Percentiles rank a stretch among this genome's conserved stretches.
These are phyloP conservation scores for Helicocarpus griseus DNA, from an alignment of 2,329 filamentous ascomycete genomes.

Conservation along the genomic window DNA sequence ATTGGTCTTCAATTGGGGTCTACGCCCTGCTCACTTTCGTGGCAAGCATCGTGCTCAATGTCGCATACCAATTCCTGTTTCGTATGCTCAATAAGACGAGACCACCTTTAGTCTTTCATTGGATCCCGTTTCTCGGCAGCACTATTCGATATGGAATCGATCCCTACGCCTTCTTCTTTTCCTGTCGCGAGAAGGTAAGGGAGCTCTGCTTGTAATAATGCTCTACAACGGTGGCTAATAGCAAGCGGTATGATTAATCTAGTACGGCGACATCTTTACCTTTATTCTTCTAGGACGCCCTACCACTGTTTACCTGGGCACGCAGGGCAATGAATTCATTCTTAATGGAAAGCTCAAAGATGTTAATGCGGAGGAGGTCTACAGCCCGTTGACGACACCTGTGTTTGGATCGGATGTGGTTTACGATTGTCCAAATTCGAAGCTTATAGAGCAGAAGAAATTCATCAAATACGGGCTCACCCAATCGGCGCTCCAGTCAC, in stretches of 20 bases:
- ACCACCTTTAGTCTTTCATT: slow-evolving; percentile 71
- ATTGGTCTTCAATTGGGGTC: background rate
- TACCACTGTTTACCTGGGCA: slow-evolving; percentile 75
- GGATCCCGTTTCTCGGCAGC: slow-evolving; percentile 51
- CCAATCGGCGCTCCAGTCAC: slow-evolving; percentile 51
- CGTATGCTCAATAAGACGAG: slow-evolving; percentile 42
- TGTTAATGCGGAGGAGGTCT: slow-evolving; percentile 84
- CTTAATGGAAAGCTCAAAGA: slow-evolving; percentile 86
- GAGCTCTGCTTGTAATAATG: slow-evolving; percentile 20
- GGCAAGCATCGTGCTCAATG: slow-evolving; percentile 56
- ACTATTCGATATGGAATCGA: slow-evolving; percentile 38
- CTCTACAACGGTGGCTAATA: slow-evolving; percentile 35
- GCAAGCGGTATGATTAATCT: slow-evolving; percentile 27
- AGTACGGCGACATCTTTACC: slow-evolving; percentile 86
- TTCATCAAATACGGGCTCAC: slow-evolving; percentile 59
- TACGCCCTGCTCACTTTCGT: background rate
- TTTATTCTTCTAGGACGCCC: slow-evolving; percentile 81
- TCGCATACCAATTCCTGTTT: slow-evolving; percentile 65
- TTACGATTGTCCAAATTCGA: slow-evolving; percentile 83
- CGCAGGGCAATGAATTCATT: slow-evolving; percentile 82
- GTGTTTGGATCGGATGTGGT: slow-evolving; percentile 78
- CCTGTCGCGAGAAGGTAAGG: slow-evolving; percentile 60
- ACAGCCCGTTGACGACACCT: slow-evolving; percentile 61
- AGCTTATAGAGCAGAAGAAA: slow-evolving; percentile 94
- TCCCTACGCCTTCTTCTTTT: slow-evolving; percentile 74